Evolutionary conservation across 192 early-diverging fungal genomes (phyloP), one percentile per base, ranked within the genome.

Genomic region (Umbelopsis sp.): DNA sequence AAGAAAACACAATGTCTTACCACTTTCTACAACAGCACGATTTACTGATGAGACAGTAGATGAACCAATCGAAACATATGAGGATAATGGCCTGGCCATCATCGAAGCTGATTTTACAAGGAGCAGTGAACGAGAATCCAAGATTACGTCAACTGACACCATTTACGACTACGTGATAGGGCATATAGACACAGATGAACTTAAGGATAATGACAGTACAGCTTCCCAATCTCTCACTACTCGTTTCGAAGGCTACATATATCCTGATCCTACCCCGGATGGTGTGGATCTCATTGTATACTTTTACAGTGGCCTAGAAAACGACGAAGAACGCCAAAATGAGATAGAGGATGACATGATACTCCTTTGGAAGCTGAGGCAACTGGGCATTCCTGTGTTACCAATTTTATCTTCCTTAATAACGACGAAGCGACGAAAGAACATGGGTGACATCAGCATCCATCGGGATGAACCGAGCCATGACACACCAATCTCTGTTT

Each of bases 281-380:
- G 79, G 79, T 21, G 73, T 80, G 34, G 79, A 80, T 69, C 53
- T 80, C 1, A 70, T 74, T 22, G 70, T 80, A 22, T 80, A 80
- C 54, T 80, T 80, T 52, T 74, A 74, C 66, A 68, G 62, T 9
- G 77, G 77, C 62, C 20, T 59, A 45, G 70, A 71, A 34, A 66
- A 52, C 17, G 76, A 69, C 43, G 20, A 44, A 5, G 68, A 70
- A 32, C 68, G 68, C 2, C 56, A 62, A 26, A 62, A 26, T n/a
- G 34, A 50, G 25, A 75, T 56, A 26, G 45, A 71, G 5, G 53
- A 75, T 5, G 74, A 75, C 16, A 62, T 75, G 56, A 24, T 65
- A 26, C 10, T 75, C 20, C 45, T 75, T 26, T 66, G 59, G 49
- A 62, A 43, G 10, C 36, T 75, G 11, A 22, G 56, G 45, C 43